Conservation (phyloP, 257 asterid species). For the Scutellaria minor region DNA sequence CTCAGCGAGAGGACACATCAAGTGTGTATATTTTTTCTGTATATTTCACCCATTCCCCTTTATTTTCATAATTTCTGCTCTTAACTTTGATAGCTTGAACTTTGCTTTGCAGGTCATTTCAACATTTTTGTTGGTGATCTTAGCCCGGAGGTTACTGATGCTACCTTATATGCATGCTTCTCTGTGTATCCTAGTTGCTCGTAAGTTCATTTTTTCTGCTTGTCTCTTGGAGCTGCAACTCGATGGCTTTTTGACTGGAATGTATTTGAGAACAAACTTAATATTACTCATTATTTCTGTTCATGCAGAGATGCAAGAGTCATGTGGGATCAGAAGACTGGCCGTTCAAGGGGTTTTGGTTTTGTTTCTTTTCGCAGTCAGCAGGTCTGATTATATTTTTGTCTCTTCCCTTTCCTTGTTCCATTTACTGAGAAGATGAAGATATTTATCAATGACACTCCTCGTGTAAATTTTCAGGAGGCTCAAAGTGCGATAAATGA, state of each 20-base stretch:
- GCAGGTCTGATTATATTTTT: conserved; percentile 53
- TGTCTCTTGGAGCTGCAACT: neutral
- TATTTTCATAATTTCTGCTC: conserved; percentile 1
- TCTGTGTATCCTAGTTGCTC: conserved; percentile 72
- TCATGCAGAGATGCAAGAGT: conserved; percentile 85
- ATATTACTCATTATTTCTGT: neutral
- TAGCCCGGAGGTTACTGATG: conserved; percentile 93
- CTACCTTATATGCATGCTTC: conserved; percentile 74
- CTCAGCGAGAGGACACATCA: conserved; percentile 90
- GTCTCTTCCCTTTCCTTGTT: neutral
- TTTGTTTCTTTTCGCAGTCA: conserved; percentile 85
- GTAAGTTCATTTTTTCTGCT: conserved; percentile 47
- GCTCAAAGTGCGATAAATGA: conserved; percentile 88
- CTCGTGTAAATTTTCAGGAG: conserved; percentile 54
- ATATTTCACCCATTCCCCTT: neutral
- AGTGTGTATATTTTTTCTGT: conserved; percentile 40
- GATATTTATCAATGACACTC: conserved; percentile 8
- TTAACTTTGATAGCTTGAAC: conserved; percentile 15
- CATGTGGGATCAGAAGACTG: conserved; percentile 98
- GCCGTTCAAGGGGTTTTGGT: conserved; percentile 94
- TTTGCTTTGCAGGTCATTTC: conserved; percentile 60
- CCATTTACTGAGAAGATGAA: conserved; percentile 1
- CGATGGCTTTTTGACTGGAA: conserved; percentile 12
- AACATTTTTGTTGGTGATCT: conserved; percentile 92
- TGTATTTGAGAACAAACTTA: neutral